These are phyloP conservation scores for Neurospora sp. DNA, from an alignment of 495 filamentous ascomycete genomes.

Conservation along the genomic window DNA sequence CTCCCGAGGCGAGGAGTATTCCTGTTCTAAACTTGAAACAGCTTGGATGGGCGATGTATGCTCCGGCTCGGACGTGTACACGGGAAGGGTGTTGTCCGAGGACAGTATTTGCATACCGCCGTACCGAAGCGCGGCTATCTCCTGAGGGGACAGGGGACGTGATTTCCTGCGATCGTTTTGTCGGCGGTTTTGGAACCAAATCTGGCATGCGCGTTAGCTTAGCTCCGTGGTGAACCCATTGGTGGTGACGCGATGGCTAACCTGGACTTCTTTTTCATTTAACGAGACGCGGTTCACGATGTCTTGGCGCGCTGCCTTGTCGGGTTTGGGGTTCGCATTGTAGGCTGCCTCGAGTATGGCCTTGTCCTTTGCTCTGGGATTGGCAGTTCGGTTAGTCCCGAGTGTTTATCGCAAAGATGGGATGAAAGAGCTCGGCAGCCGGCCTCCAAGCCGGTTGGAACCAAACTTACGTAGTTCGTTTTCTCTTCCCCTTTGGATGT, in stretches of 20 bases:
- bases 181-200: constrained; percentile 98
- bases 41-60: constrained; percentile 13
- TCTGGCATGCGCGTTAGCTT: constrained; percentile 41
- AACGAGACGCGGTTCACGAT: constrained; percentile 79
- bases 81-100: constrained; percentile 27
- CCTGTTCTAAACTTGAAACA: constrained; percentile 5
- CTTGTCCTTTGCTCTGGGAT: constrained; percentile 71
- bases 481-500: constrained; percentile 43
- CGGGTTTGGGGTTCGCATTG: constrained; percentile 75
- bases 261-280: constrained; percentile 97
- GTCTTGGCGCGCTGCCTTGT: constrained; percentile 75
- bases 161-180: constrained; percentile 90
- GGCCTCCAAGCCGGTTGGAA: not conserved
- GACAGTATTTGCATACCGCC: constrained; percentile 44
- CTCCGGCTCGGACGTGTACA: constrained; percentile 4
- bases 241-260: constrained; percentile 33
- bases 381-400: constrained; percentile 9
- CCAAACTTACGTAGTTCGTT: constrained; percentile 41
- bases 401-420: not conserved
- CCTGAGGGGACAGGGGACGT: constrained; percentile 73
- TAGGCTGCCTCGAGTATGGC: constrained; percentile 84
- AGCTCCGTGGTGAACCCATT: not conserved
- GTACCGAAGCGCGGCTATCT: constrained; percentile 54
- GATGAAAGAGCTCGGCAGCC: not conserved
- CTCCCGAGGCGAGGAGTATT: constrained; percentile 5